Evolutionary conservation across 108 stramenopile species (phyloP).

Genomic region (Aurantiochytrium sp.): DNA sequence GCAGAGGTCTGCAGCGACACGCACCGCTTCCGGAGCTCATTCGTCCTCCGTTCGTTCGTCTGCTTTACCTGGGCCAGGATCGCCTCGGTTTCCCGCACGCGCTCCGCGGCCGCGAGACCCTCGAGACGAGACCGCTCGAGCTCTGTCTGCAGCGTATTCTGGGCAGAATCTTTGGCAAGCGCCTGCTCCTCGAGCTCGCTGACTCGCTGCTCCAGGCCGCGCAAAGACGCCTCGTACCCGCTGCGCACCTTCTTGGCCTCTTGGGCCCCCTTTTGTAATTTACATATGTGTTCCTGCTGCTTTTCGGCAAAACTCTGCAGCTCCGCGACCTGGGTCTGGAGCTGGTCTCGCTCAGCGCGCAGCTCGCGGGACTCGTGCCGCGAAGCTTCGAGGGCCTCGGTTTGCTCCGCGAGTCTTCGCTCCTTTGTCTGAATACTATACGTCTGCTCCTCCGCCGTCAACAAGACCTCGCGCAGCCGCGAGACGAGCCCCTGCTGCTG

Average conservation of each 20-base stretch:
- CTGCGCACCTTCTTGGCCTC: background rate
- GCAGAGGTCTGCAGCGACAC: background rate
- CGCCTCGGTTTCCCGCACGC: background rate
- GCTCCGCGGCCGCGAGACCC: background rate
- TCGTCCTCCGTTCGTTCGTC: background rate
- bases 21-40: background rate
- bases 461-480: background rate
- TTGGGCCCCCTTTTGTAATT: background rate
- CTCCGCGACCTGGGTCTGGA: background rate
- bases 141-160: background rate
- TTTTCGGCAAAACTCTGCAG: background rate
- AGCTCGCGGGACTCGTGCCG: background rate
- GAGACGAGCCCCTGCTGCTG: background rate
- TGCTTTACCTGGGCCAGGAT: background rate
- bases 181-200: background rate
- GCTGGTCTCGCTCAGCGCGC: background rate
- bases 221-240: background rate
- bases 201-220: background rate
- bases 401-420: background rate
- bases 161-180: background rate
- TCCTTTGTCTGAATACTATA: background rate
- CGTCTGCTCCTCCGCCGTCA: background rate
- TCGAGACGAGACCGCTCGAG: background rate
- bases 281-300: background rate
- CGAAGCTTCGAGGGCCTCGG: background rate